Evolutionary conservation across 2,329 filamentous ascomycete species (phyloP), one percentile per base, ranked within the genome.

Genomic region (Pestalotiopsis sp.): DNA sequence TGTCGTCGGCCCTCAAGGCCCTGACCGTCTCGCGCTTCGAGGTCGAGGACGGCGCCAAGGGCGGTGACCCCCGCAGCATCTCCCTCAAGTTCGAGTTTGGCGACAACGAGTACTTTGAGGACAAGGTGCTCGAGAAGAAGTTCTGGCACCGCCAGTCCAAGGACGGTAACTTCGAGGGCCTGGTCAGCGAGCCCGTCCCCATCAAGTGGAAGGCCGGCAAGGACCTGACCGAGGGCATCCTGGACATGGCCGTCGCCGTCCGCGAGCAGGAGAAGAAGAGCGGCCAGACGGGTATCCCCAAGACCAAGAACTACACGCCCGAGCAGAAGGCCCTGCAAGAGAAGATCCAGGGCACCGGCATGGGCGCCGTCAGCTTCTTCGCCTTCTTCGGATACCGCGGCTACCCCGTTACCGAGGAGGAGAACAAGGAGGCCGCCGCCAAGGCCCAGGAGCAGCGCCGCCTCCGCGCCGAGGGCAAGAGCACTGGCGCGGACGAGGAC

Each of bases 171-270:
- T 94, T 89, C 89, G 85, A 87, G 45, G 93, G 93, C 45, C 87
- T 97, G 41, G 93, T 98, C 68, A 95, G 91, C 27, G 94, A 97
- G 84, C 95, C 95, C 5, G 93, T 98, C 73, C 87, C 90, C 74
- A 95, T 98, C 81, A 86, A 90, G 78, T 97, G 94, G 94, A 96
- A 94, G 88, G 87, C 89, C 75, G 92, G 88, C 77, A 93, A 93
- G 84, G 95, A 98, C 80, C 83, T 95, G 75, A 98, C 94, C 49
- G 86, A 89, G 67, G 95, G 95, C 62, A 83, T 98, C 77, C 89
- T 95, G 45, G 89, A 91, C 79, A 88, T 93, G 49, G 93, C 92
- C 67, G 86, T 89, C 75, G 87, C 91, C 76, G 85, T 95, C 65
- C 93, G 86, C 77, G 86, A 92, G 71, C 90, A 91, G 49, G 86